Evolutionary conservation across 2,329 filamentous ascomycete genomes (phyloP), one percentile per base, ranked within the genome.

Genomic region (Arthrobotrys musiformis): DNA sequence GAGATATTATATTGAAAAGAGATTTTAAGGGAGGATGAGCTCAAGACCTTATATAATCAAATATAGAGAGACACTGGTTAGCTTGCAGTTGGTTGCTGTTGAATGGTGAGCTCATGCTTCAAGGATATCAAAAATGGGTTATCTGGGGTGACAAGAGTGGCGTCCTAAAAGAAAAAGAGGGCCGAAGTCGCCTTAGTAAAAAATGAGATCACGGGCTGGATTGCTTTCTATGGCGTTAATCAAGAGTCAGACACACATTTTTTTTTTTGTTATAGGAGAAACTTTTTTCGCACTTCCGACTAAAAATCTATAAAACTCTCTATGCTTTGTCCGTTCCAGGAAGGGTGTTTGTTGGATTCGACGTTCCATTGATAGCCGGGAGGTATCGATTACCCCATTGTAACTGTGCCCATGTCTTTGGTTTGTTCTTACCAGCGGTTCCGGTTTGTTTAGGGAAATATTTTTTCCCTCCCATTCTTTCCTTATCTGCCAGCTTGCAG

Each of bases 341-440:
- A 46, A 50, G 30, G 30, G 46, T 46, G 44, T 70, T 70, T 69
- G 64, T 70, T 70, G 66, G 66, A 46, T 70, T 58, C 40, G 58
- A 73, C 19, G 72, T 69, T 70, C 66, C 64, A 76, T 76, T 66
- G 72, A 76, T 76, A 76, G 37, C 64, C 72, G 72, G 54, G 72
- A 76, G 40, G 62, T 69, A 76, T 64, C 58, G 46, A 76, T 76
- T 76, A 76, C 72, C 72, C 72, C 72, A 76, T 76, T 76, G 72
- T 76, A 76, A 76, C 72, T 76, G 37, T 63, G 17, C 70, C 72
- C 72, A 70, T 76, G 72, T 56, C 64, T 44, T 11, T 22, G 26
- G 46, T 66, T 40, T 37, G 64, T 42, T 70, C 54, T 4, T 40
- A 58, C 28, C 54, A 58, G 54, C 52, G 52, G 52, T 58, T 58